A percentile compares a stretch with the other conserved stretches of the same genome.
These are phyloP conservation scores for Lactifluus pinguis DNA, from an alignment of 768 basidiomycete genomes.

Conservation along the genomic window DNA sequence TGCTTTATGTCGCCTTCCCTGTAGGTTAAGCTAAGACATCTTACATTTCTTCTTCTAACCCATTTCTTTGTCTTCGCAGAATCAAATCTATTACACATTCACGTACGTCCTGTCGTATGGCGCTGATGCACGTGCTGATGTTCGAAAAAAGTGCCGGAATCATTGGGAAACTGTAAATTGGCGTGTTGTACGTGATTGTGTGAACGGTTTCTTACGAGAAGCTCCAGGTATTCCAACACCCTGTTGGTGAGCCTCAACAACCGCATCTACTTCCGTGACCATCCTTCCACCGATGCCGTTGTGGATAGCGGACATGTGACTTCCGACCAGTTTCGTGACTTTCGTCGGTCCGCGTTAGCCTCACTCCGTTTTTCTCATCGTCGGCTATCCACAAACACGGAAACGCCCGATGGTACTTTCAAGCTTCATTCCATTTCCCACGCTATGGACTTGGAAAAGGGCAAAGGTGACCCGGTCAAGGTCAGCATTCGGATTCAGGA, in stretches of 20 bases:
- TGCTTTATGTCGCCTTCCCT: constrained; percentile 5
- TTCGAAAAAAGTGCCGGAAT: constrained; percentile 14
- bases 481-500: not conserved
- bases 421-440: not conserved
- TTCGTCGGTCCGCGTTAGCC: not conserved
- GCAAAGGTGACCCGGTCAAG: not conserved
- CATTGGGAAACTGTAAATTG: constrained; percentile 18
- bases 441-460: not conserved
- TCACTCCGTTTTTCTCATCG: not conserved
- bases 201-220: not conserved
- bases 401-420: not conserved
- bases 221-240: constrained; percentile 21
- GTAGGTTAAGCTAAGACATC: not conserved
- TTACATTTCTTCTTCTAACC: not conserved
- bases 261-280: constrained; percentile 17
- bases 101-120: not conserved
- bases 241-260: constrained; percentile 24
- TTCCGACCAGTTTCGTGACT: not conserved
- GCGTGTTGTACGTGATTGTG: not conserved
- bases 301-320: not conserved
- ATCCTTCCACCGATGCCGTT: not conserved
- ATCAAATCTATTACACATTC: constrained; percentile 12
- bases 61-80: not conserved
- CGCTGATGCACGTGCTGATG: not conserved
- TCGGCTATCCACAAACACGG: not conserved